Evolutionary conservation across 345 rosid species (phyloP).

Genomic region (Anacardium occidentale): DNA sequence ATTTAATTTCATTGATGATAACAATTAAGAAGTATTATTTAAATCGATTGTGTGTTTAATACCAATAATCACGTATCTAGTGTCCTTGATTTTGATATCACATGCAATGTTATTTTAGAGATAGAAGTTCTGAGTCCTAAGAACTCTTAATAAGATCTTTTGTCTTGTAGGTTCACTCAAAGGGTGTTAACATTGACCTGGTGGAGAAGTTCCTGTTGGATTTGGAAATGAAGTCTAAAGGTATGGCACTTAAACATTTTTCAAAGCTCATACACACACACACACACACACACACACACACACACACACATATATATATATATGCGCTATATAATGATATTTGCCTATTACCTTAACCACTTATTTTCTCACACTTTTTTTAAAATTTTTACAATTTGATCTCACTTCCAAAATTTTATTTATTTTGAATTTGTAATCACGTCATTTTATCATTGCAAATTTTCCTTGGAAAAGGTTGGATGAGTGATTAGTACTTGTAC

Average conservation of each 20-base stretch:
- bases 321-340: too few relatives aligned
- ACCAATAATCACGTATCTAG: not conserved
- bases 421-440: not conserved
- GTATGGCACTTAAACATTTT: conserved; percentile 31
- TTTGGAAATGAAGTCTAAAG: conserved; percentile 61
- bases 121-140: not conserved
- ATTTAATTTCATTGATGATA: conserved; percentile 1
- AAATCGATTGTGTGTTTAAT: conserved; percentile 2
- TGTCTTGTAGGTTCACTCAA: conserved; percentile 70
- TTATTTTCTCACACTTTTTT: not conserved
- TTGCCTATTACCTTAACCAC: not conserved
- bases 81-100: conserved; percentile 6
- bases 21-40: not conserved
- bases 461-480: not conserved
- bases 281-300: too few relatives aligned
- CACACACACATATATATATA: too few relatives aligned
- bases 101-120: conserved; percentile 2
- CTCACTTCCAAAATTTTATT: not conserved
- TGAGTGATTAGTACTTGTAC: not conserved
- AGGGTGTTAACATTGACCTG: conserved; percentile 64
- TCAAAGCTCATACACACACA: too few relatives aligned
- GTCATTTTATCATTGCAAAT: not conserved
- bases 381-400: not conserved
- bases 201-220: conserved; percentile 73
- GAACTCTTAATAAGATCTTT: not conserved